phyloP scores from a whole-genome alignment of 1,284 basidiomycete species.

The Apiotrichum sp. region DNA sequence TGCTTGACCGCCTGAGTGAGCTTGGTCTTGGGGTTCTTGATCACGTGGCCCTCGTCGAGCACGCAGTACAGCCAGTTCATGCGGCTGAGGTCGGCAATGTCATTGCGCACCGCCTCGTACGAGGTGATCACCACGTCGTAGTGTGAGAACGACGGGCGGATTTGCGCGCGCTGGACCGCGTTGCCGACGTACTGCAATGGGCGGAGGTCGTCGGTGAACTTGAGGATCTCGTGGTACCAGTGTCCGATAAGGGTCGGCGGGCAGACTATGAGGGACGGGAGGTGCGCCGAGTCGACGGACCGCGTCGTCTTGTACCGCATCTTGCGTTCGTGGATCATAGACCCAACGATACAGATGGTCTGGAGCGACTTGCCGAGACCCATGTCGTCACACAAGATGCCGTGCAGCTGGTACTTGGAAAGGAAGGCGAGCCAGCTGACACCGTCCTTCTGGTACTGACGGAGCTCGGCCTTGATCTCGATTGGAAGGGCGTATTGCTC shows the following conservation, averaged over 20 bases:
- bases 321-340: slow-evolving; percentile 84
- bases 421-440: slow-evolving; percentile 99
- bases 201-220: slow-evolving; percentile 71
- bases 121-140: slow-evolving; percentile 93
- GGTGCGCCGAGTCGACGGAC: slow-evolving; percentile 71
- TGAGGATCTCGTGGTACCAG: slow-evolving; percentile 96
- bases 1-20: slow-evolving; percentile 93
- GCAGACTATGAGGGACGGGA: slow-evolving; percentile 93
- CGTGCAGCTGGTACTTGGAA: slow-evolving; percentile 91
- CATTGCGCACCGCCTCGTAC: slow-evolving; percentile 95
- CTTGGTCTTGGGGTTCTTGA: slow-evolving; percentile 98
- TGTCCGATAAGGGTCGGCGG: slow-evolving; percentile 96
- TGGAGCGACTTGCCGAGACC: slow-evolving; percentile 97
- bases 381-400: slow-evolving; percentile 98
- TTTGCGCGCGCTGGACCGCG: slow-evolving; percentile 68
- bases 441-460: slow-evolving; percentile 97
- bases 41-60: slow-evolving; percentile 96
- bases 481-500: slow-evolving; percentile 86
- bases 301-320: slow-evolving; percentile 62
- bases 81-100: slow-evolving; percentile 69
- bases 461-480: slow-evolving; percentile 83
- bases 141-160: slow-evolving; percentile 60
- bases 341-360: slow-evolving; percentile 93
- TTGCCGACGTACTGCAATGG: slow-evolving; percentile 88
- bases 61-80: slow-evolving; percentile 93